These are phyloP conservation scores for Fusarium napiforme DNA, from an alignment of 2,329 filamentous ascomycete species.

Conservation along the genomic window DNA sequence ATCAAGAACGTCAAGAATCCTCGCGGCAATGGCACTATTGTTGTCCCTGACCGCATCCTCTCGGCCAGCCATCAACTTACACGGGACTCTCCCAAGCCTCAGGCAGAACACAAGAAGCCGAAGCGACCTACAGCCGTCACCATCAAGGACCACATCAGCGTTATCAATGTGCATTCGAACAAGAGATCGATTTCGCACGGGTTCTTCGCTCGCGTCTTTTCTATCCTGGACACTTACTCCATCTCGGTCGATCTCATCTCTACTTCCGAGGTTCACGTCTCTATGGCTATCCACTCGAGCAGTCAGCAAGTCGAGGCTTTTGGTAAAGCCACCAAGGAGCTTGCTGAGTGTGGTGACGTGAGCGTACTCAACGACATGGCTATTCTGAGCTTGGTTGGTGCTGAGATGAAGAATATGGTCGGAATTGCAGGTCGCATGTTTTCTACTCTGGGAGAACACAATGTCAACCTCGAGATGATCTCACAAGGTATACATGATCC, in stretches of 20 bases:
- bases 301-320: conserved; percentile 71
- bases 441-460: conserved; percentile 89
- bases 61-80: conserved; percentile 68
- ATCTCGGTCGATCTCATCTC: conserved; percentile 97
- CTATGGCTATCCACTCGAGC: conserved; percentile 92
- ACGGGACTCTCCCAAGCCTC: conserved; percentile 58
- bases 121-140: conserved; percentile 90
- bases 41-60: conserved; percentile 77
- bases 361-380: conserved; percentile 93
- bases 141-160: conserved; percentile 95
- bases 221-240: conserved; percentile 85
- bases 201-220: conserved; percentile 94
- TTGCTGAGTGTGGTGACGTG: conserved; percentile 86
- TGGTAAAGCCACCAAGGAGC: conserved; percentile 74
- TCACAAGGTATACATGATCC: conserved; percentile 78
- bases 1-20: conserved; percentile 95
- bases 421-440: conserved; percentile 96
- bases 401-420: conserved; percentile 97
- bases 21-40: conserved; percentile 79
- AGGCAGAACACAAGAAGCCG: conserved; percentile 60
- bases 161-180: conserved; percentile 98
- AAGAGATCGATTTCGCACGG: conserved; percentile 95
- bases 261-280: conserved; percentile 95
- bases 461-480: conserved; percentile 99
- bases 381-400: conserved; percentile 92